Base-by-base conservation (phyloP, 345 rosid genomes). In the Pistacia vera region DNA sequence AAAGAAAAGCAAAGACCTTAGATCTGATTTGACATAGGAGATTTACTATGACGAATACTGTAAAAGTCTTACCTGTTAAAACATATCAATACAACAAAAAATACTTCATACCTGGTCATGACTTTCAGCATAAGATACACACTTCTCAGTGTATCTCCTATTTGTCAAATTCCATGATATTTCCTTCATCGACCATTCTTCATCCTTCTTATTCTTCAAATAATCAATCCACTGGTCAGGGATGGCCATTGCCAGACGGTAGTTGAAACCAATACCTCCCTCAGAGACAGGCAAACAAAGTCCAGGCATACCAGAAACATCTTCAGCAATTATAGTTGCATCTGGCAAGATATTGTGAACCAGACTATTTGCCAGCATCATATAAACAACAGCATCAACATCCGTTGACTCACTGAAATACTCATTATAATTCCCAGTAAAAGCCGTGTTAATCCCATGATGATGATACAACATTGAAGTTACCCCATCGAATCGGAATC, bases 221-320 rank as follows among this genome's bases (percentile, higher is more conserved):
- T 84, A 88, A 85, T 92, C 92, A 76, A 90, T 90, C 97, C 97
- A 92, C 72, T 68, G 89, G 80, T 92, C 97, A 72, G 97, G 97
- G 74, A 92, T 85, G 62, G 88, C 97, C 97, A 92, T 92, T 17
- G 92, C 91, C 68, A 92, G 76, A 71, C 94, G 92, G 80, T 88
- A 92, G 65, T 92, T 89, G 35, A 92, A 90, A 73, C 97, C 97
- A 51, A 85, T 71, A 33, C 94, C 92, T 8, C 89, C 91, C 72
- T 85, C 88, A 74, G 85, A 80, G 74, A 90, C 92, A 70, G 88
- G 84, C 78, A 81, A 81, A 76, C 94, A 81, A 72, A 92, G 94
- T 81, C 90, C 97, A 70, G 97, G 97, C 94, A 88, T 90, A 66
- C 94, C 97, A 62, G 97, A 92, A 70, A 92, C 97, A 79, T 92